phyloP scores from a whole-genome alignment of 352 stramenopile species.

The Pythium brassicae region DNA sequence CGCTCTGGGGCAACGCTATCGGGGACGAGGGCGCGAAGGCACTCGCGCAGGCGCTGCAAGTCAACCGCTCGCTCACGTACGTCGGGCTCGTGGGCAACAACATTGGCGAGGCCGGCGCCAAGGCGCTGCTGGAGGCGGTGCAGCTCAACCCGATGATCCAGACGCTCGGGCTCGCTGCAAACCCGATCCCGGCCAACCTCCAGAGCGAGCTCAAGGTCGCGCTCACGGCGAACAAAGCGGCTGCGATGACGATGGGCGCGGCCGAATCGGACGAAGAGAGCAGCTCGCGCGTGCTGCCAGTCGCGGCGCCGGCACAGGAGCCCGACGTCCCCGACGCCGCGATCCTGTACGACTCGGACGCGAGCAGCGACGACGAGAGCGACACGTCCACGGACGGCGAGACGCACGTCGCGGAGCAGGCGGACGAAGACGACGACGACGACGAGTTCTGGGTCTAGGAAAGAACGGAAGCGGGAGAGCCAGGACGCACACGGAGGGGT shows the following conservation, averaged over 20 bases:
- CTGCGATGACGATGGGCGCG: constrained; percentile 8
- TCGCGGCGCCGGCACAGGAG: not conserved
- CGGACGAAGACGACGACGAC: constrained; percentile 5
- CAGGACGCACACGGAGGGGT: too few species aligned
- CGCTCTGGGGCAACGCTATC: constrained; percentile 39
- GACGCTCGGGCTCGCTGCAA: constrained; percentile 37
- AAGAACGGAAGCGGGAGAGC: not conserved
- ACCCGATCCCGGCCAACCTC: constrained; percentile 34
- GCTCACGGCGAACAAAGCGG: constrained; percentile 39
- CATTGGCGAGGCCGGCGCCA: constrained; percentile 34
- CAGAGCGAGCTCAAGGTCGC: constrained; percentile 33
- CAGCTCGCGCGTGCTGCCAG: not conserved
- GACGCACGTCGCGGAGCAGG: not conserved
- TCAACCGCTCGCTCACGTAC: constrained; percentile 49
- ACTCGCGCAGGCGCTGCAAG: constrained; percentile 38
- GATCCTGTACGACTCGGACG: constrained; percentile 8
- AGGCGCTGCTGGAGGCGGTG: constrained; percentile 37
- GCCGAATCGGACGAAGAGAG: constrained; percentile 1
- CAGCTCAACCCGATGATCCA: constrained; percentile 41
- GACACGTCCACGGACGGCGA: constrained; percentile 10
- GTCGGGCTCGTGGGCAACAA: constrained; percentile 43
- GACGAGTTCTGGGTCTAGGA: constrained; percentile 11
- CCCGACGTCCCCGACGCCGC: not conserved
- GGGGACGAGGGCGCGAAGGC: constrained; percentile 40
- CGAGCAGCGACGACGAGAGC: constrained; percentile 8